Evolutionary conservation across 2,329 filamentous ascomycete genomes (phyloP), one percentile per base, ranked within the genome.

Genomic region (Hypoxylon rubiginosum): DNA sequence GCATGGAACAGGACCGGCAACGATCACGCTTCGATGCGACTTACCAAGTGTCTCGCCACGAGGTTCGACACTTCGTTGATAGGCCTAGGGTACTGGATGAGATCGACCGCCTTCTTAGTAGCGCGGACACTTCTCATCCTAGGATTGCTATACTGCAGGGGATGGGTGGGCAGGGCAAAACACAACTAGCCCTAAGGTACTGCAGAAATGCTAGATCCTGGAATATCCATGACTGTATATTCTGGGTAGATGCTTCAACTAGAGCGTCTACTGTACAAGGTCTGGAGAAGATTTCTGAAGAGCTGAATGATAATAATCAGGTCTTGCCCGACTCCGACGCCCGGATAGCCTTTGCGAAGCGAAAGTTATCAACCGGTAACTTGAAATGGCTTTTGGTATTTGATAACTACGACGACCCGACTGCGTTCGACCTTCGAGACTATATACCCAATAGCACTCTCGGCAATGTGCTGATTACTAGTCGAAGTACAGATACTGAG

Each of bases 151-250:
- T 64, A 52, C 34, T 64, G 21, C 56, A 60, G 19, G 62, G 62
- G 2, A 64, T 64, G 62, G 62, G 62, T 1, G 62, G 62, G 21
- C 56, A 64, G 10, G 62, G 62, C 4, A 64, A 64, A n/a, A 64
- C 62, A n/a, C 56, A 64, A 19, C 4, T 64, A 5, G 56, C 62
- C 0, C 46, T 64, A 17, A 56, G 56, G 11, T 60, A 56, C 34
- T 64, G 62, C 19, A 39, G 15, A 34, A 52, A 51, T 19, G 26
- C 46, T 17, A 56, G 43, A 2, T 32, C 17, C 9, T n/a, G 43
- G 26, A 56, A 30, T 13, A 34, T 45, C 1, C 48, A 55, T 7
- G 10, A 59, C 34, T 52, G 15, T 17, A 60, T 60, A 54, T 45
- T 56, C 11, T 64, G 62, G 62, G n/a, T 64, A 30, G 56, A 64